Percentiles rank a stretch among this genome's conserved stretches.
Evolutionary conservation across 768 basidiomycete genomes (phyloP).

Genomic region (Gymnopilus junonius): DNA sequence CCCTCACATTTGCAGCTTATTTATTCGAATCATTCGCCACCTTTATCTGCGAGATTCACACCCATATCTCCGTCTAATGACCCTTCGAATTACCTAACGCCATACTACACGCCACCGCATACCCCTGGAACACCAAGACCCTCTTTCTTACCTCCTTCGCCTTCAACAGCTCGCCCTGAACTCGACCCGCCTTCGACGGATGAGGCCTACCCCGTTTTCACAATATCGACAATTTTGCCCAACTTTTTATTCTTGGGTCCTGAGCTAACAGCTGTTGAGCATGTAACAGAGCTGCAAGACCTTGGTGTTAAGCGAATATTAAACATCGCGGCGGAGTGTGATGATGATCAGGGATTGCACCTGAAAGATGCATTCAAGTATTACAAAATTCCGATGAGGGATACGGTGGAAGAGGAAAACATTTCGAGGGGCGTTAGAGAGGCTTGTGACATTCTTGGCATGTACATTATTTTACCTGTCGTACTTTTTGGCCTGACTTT

Average conservation of each 20-base stretch:
- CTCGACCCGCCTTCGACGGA: constrained; percentile 61
- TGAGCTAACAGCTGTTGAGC: constrained; percentile 74
- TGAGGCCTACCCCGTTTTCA: constrained; percentile 68
- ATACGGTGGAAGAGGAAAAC: constrained; percentile 94
- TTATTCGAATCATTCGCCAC: constrained; percentile 62
- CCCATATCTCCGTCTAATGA: constrained; percentile 40
- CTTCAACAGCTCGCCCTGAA: constrained; percentile 68
- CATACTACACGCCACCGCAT: constrained; percentile 58
- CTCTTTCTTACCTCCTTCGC: constrained; percentile 51
- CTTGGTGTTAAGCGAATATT: constrained; percentile 87
- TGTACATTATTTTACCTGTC: constrained; percentile 30
- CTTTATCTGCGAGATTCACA: constrained; percentile 49
- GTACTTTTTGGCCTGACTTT: constrained; percentile 1
- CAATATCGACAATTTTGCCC: constrained; percentile 90
- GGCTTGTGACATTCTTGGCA: constrained; percentile 87
- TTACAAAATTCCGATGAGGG: constrained; percentile 88
- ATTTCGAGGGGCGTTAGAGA: constrained; percentile 81
- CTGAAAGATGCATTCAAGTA: constrained; percentile 78
- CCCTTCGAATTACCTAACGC: constrained; percentile 46
- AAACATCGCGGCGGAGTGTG: constrained; percentile 92
- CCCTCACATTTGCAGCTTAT: constrained; percentile 65
- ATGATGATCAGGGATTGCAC: constrained; percentile 76
- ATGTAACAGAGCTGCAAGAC: constrained; percentile 72
- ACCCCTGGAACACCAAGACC: constrained; percentile 54
- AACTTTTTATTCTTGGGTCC: constrained; percentile 92